Percentiles rank a stretch among this genome's conserved stretches.
Evolutionary conservation across 2,329 filamentous ascomycete genomes (phyloP).

Genomic region (Ascochyta fabae): DNA sequence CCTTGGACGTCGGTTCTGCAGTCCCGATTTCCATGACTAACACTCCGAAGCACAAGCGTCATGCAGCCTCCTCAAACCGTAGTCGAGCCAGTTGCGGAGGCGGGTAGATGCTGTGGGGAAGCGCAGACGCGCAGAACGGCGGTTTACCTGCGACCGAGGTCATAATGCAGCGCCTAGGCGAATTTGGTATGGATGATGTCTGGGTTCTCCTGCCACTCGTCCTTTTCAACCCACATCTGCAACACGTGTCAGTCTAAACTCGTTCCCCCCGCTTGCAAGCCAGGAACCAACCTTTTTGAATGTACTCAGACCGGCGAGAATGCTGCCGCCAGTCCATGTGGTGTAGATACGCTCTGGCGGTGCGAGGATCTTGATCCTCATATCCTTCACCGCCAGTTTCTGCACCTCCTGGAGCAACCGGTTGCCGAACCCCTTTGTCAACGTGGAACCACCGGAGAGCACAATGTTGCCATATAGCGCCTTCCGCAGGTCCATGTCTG

Average conservation of each 20-base stretch:
- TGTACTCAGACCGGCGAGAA: slow-evolving; percentile 93
- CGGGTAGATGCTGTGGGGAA: slow-evolving; percentile 40
- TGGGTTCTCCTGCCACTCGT: slow-evolving; percentile 99
- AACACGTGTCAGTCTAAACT: slow-evolving; percentile 37
- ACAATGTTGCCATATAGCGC: slow-evolving; percentile 96
- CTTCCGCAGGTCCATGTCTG: slow-evolving; percentile 94
- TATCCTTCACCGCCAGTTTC: slow-evolving; percentile 93
- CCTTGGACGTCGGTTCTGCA: slow-evolving; percentile 32
- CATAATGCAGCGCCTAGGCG: slow-evolving; percentile 62
- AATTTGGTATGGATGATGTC: slow-evolving; percentile 99
- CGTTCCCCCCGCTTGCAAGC: slow-evolving; percentile 14
- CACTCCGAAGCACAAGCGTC: slow-evolving; percentile 34
- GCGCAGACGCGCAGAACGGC: slow-evolving; percentile 15
- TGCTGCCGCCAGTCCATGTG: slow-evolving; percentile 98
- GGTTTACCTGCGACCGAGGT: slow-evolving; percentile 28
- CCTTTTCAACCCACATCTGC: slow-evolving; percentile 99
- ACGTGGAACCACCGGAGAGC: slow-evolving; percentile 90
- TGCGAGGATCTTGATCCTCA: slow-evolving; percentile 99
- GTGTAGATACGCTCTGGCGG: slow-evolving; percentile 98
- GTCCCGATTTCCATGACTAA: slow-evolving; percentile 48
- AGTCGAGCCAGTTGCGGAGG: slow-evolving; percentile 35
- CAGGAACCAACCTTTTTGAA: slow-evolving; percentile 83
- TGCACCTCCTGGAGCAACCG: slow-evolving; percentile 91
- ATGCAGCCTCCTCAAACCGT: slow-evolving; percentile 35
- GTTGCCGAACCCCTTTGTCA: slow-evolving; percentile 97